These are phyloP conservation scores for Trichophyton mentagrophytes DNA, from an alignment of 2,329 filamentous ascomycete genomes.

Conservation along the genomic window DNA sequence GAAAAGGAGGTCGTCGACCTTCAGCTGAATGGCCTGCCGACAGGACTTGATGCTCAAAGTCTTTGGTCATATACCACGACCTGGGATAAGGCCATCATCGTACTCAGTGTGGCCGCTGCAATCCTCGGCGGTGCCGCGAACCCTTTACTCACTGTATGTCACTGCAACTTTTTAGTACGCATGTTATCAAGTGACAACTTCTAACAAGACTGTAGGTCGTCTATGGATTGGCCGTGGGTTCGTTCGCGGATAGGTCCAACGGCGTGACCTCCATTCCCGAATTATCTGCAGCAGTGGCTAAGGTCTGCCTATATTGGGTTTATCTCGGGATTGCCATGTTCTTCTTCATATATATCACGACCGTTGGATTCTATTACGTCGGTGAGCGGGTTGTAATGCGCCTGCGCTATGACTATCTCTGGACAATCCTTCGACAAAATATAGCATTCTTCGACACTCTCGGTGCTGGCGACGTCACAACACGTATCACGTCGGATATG, in stretches of 20 bases:
- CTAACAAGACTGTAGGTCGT: background rate
- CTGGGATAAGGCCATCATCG: background rate
- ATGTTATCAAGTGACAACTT: background rate
- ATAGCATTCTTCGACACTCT: slow-evolving; percentile 77
- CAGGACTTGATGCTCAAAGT: background rate
- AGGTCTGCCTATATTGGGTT: slow-evolving; percentile 52
- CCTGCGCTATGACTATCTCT: slow-evolving; percentile 61
- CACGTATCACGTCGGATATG: slow-evolving; percentile 71
- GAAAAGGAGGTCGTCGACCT: background rate
- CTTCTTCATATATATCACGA: slow-evolving; percentile 57
- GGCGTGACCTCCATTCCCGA: slow-evolving; percentile 17
- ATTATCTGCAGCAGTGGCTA: background rate
- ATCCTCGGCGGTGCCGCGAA: background rate
- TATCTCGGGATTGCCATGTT: slow-evolving; percentile 65
- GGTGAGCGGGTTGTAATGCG: slow-evolving; percentile 58
- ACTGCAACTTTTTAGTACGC: no score
- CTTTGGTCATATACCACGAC: background rate
- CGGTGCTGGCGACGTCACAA: slow-evolving; percentile 72
- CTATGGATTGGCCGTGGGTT: background rate
- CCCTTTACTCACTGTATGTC: background rate
- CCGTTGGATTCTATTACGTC: slow-evolving; percentile 67
- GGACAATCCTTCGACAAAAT: slow-evolving; percentile 64
- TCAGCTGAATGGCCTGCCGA: background rate
- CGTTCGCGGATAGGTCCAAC: background rate
- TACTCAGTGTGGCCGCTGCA: background rate